These are phyloP conservation scores for Boletus barrowsii DNA, from an alignment of 768 basidiomycete species.

Conservation along the genomic window DNA sequence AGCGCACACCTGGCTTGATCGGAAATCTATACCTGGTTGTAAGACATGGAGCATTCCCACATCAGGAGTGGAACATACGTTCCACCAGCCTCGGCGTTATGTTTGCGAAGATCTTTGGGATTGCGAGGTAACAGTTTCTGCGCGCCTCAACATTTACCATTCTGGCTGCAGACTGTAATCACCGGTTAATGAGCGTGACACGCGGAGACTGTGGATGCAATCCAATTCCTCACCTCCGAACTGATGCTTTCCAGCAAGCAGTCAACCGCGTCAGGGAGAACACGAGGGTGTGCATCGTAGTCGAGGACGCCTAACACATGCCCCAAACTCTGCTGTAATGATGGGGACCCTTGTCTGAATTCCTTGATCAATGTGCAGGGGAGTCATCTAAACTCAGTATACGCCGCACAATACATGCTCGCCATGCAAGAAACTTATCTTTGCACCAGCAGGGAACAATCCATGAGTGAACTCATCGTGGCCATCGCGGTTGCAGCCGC, in stretches of 20 bases:
- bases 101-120: conserved; percentile 46
- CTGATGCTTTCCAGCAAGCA: conserved; percentile 63
- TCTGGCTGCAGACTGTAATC: conserved; percentile 31
- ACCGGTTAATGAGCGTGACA: conserved; percentile 19
- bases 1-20: conserved; percentile 41
- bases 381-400: conserved; percentile 15
- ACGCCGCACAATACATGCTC: conserved; percentile 9
- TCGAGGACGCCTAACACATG: conserved; percentile 65
- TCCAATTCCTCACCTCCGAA: conserved; percentile 42
- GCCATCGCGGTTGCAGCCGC: conserved; percentile 71
- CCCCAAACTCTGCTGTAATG: conserved; percentile 71
- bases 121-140: conserved; percentile 48
- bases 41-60: conserved; percentile 7
- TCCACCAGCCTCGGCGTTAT: conserved; percentile 41
- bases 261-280: conserved; percentile 49
- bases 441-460: conserved; percentile 59
- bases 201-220: conserved; percentile 19
- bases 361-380: conserved; percentile 62
- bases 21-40: conserved; percentile 41
- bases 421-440: conserved; percentile 58
- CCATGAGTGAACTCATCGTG: conserved; percentile 62
- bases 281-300: conserved; percentile 55
- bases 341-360: conserved; percentile 47
- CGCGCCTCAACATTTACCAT: conserved; percentile 56
- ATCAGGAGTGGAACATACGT: conserved; percentile 38